Evolutionary conservation across 257 asterid species (phyloP).

Genomic region (Jacaranda copaia): DNA sequence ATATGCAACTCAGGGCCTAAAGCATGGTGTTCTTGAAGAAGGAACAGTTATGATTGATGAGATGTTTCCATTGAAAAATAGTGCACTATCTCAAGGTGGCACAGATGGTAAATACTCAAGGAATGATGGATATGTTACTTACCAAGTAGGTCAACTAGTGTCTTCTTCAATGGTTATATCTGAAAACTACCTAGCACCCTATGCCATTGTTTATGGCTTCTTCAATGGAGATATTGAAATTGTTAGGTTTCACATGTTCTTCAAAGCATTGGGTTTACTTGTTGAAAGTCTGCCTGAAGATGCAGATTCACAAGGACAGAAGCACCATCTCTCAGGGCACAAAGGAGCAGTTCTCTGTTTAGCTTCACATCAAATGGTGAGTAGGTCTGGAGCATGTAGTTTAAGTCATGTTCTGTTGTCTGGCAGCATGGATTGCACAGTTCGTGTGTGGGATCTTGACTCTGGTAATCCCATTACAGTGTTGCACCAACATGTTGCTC

Average conservation of each 20-base stretch:
- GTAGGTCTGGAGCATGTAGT: constrained; percentile 51
- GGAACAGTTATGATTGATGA: constrained; percentile 31
- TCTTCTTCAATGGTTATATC: constrained; percentile 95
- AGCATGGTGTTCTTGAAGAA: constrained; percentile 35
- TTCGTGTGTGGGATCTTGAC: constrained; percentile 94
- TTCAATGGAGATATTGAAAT: constrained; percentile 80
- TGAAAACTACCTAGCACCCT: constrained; percentile 66
- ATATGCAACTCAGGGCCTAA: constrained; percentile 41
- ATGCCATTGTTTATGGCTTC: constrained; percentile 90
- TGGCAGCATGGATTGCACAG: constrained; percentile 93
- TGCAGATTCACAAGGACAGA: constrained; percentile 51
- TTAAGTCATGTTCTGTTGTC: constrained; percentile 78
- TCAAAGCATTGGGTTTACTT: constrained; percentile 52
- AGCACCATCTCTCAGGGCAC: constrained; percentile 74
- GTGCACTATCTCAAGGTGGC: constrained; percentile 35
- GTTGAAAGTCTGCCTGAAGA: constrained; percentile 42
- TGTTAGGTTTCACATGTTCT: constrained; percentile 67
- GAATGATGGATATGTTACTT: constrained; percentile 36
- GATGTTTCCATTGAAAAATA: constrained; percentile 31
- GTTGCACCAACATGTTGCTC: constrained; percentile 94
- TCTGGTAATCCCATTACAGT: constrained; percentile 65
- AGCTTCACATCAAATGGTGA: constrained; percentile 81
- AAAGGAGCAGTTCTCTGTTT: constrained; percentile 87
- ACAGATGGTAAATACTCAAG: constrained; percentile 36
- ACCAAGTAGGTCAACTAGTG: constrained; percentile 57